Evolutionary conservation across 202 grass and related monocot genomes (phyloP), one percentile per base, ranked within the genome.

Genomic region (Setaria viridis): DNA sequence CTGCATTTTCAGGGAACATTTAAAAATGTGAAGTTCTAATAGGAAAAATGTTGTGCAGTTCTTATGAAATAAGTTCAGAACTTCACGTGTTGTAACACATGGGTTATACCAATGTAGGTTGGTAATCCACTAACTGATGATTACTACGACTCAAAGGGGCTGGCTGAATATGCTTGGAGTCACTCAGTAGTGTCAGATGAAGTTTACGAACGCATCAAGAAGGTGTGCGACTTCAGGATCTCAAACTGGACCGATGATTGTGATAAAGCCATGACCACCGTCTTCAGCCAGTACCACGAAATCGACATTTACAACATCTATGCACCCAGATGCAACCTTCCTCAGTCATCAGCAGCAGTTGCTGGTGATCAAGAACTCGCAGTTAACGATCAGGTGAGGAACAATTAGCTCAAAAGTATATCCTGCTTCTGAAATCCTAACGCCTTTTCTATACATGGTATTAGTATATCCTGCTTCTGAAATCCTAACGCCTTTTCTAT

Each of bases 241-340:
- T 84, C 70, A 70, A 92, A 95, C 53, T 98, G 91, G 95, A 82
- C 91, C 2, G 47, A 89, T 68, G 88, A 77, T 56, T 95, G 95
- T 53, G 62, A 92, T n/a, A 71, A 82, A 66, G 89, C 78, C 25
- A 94, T 95, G 89, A 78, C 9, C 34, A 74, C n/a, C 7, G 80
- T 95, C 50, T 98, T 92, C 71, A 56, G 62, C 6, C 81, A 95
- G 74, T 98, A 98, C 51, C 81, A 87, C 1, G 72, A 84, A 41
- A 95, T 95, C 6, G 93, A 98, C 77, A 98, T 94, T 68, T 98
- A 95, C 81, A 95, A 95, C 70, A 93, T 98, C 82, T 98, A 95
- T 45, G 95, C 93, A 39, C 88, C 93, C 16, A 95, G 91, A 86
- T 95, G 93, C 81, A 98, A 89, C 74, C 89, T 95, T 87, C 74